These are phyloP conservation scores for Colletotrichum siamense DNA, from an alignment of 2,329 filamentous ascomycete species.

Conservation along the genomic window DNA sequence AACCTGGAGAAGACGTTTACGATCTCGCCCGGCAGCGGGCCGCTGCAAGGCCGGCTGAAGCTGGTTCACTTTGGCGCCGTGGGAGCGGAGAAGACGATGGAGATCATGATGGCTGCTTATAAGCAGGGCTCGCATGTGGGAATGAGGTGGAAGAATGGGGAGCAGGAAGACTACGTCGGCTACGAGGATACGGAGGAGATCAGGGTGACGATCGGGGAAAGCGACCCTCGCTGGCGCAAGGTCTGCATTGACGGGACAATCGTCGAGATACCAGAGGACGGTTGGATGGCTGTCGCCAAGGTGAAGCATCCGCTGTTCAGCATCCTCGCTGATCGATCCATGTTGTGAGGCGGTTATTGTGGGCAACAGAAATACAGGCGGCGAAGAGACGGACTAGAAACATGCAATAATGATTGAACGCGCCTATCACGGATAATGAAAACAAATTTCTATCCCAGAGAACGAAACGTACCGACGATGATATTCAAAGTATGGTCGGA, in stretches of 20 bases:
- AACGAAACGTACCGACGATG: background rate
- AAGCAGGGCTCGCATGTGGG: conserved; percentile 60
- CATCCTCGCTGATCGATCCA: conserved; percentile 45
- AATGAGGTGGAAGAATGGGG: conserved; percentile 56
- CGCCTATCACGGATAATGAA: background rate
- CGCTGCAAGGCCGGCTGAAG: conserved; percentile 73
- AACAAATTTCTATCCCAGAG: background rate
- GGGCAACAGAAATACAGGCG: background rate
- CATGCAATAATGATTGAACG: background rate
- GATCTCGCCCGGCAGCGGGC: conserved; percentile 76
- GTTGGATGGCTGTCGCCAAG: conserved; percentile 71
- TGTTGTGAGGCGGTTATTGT: background rate
- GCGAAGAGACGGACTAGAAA: background rate
- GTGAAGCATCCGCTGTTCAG: conserved; percentile 46
- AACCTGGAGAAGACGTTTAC: conserved; percentile 82
- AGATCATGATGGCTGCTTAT: conserved; percentile 74
- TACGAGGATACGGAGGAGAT: conserved; percentile 77
- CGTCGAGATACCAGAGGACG: conserved; percentile 72
- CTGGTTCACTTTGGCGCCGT: conserved; percentile 78
- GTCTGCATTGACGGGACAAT: conserved; percentile 94
- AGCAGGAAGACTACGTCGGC: conserved; percentile 61
- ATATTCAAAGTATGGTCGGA: background rate
- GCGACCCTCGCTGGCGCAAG: conserved; percentile 78
- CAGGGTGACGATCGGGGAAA: conserved; percentile 69
- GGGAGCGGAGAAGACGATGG: conserved; percentile 71